Evolutionary conservation across 2,329 filamentous ascomycete species (phyloP), one percentile per base, ranked within the genome.

Genomic region (Fusarium lyarnte): DNA sequence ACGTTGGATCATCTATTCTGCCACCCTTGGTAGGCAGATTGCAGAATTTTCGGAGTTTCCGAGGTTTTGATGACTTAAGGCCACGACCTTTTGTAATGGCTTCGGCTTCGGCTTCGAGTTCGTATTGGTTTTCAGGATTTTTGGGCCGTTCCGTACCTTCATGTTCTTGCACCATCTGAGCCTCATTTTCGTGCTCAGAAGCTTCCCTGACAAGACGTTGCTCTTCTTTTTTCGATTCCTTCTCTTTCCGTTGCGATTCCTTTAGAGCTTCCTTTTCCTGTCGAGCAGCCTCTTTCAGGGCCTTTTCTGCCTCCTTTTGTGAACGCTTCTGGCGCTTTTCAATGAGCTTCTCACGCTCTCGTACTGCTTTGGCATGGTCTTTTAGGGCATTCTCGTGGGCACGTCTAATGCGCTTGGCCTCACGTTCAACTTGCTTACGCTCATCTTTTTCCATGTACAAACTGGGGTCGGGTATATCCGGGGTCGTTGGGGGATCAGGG

Each of bases 1-100:
- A 97, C 21, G 91, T 89, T 8, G 87, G 83, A 79, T 97, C 94
- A 46, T 86, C 83, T 66, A 85, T 83, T 11, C 89, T 90, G 58
- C 85, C 79, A 16, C 80, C 82, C 63, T 84, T 85, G 25, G 85
- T 81, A 1, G 92, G 94, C 6, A 95, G 82, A 74, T 91, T 90
- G 82, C 94, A 96, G 80, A 98, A 97, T 77, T 93, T 95, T 65
- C 89, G 88, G 55, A 92, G 86, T 75, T 91, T 91, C 75, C 81
- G 82, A 19, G 80, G 77, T 67, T 82, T 81, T 31, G 74, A 38
- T 21, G 77, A 61, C 43, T 76, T 66, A 36, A 66, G 57, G 41
- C 58, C 47, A 25, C 57, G 39, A 58, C 65, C 51, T 17, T 66
- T 69, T 21, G 63, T 53, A 19, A 72, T 43, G 58, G 63, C 60